phyloP scores from a whole-genome alignment of 805 yeast species.

The Nakazawaea ambrosiae region DNA sequence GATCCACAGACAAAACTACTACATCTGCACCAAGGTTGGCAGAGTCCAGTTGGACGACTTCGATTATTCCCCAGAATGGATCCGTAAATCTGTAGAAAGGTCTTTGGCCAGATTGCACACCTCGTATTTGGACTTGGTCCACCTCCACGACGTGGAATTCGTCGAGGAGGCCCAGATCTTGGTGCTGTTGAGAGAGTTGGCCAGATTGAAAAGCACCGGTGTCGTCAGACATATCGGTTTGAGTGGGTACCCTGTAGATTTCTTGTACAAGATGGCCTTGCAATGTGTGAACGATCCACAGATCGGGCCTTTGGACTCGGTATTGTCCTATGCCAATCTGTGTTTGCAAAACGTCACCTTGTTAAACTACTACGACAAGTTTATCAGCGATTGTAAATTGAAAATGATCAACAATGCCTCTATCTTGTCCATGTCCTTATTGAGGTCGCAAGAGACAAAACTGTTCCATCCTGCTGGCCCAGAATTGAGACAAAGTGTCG shows the following conservation, averaged over 20 bases:
- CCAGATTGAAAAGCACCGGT: conserved; percentile 56
- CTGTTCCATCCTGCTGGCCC: conserved; percentile 75
- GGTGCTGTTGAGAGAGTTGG: conserved; percentile 58
- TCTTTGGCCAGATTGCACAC: conserved; percentile 65
- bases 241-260: conserved; percentile 82
- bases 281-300: conserved; percentile 26
- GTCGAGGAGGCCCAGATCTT: conserved; percentile 45
- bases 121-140: conserved; percentile 68
- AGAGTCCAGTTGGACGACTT: conserved; percentile 61
- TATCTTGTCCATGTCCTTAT: conserved; percentile 80
- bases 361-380: conserved; percentile 37
- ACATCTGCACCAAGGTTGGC: conserved; percentile 83
- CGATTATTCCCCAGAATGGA: conserved; percentile 60
- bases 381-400: conserved; percentile 48
- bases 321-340: conserved; percentile 74
- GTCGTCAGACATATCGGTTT: conserved; percentile 61
- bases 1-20: conserved; percentile 54
- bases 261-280: conserved; percentile 46
- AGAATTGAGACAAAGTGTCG: conserved; percentile 47
- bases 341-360: conserved; percentile 69
- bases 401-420: conserved; percentile 70
- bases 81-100: conserved; percentile 56
- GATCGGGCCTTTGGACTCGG: conserved; percentile 64
- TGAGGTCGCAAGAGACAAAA: conserved; percentile 61
- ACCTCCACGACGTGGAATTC: conserved; percentile 87